Percentiles rank a stretch among this genome's conserved stretches.
phyloP scores from a whole-genome alignment of 2,329 filamentous ascomycete species.

The Fusarium dimerum region DNA sequence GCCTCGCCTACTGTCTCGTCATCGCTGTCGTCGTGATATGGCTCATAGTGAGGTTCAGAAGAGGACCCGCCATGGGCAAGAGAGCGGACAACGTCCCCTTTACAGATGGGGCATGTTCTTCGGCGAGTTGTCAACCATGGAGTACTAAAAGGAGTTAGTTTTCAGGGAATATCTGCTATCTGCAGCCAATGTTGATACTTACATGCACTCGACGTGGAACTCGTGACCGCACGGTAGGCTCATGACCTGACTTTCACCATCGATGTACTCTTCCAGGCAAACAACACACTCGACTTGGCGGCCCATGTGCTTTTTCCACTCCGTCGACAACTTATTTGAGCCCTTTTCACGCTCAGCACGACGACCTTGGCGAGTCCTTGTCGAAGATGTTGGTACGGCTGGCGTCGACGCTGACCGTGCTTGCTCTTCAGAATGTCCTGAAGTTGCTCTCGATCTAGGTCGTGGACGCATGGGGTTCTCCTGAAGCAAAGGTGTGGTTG shows the following conservation, averaged over 20 bases:
- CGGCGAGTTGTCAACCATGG: slow-evolving; percentile 95
- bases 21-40: slow-evolving; percentile 52
- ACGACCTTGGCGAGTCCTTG: slow-evolving; percentile 33
- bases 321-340: slow-evolving; percentile 40
- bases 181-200: slow-evolving; percentile 46
- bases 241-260: slow-evolving; percentile 94
- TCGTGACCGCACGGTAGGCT: slow-evolving; percentile 96
- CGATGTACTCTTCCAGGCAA: slow-evolving; percentile 93
- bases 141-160: slow-evolving; percentile 59
- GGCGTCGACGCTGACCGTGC: slow-evolving; percentile 47
- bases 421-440: slow-evolving; percentile 56
- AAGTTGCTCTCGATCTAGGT: slow-evolving; percentile 66
- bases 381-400: slow-evolving; percentile 39
- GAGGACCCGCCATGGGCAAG: slow-evolving; percentile 54
- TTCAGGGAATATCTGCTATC: not conserved
- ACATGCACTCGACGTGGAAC: slow-evolving; percentile 99
- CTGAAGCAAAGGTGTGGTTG: slow-evolving; percentile 79
- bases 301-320: slow-evolving; percentile 69
- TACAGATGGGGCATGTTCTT: slow-evolving; percentile 98
- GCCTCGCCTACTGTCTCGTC: slow-evolving; percentile 42
- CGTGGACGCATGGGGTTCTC: slow-evolving; percentile 53
- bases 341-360: slow-evolving; percentile 51
- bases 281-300: slow-evolving; percentile 88
- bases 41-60: slow-evolving; percentile 54
- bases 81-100: slow-evolving; percentile 86